Evolutionary conservation across 2,329 filamentous ascomycete species (phyloP).

Genomic region (Colletotrichum lentis): DNA sequence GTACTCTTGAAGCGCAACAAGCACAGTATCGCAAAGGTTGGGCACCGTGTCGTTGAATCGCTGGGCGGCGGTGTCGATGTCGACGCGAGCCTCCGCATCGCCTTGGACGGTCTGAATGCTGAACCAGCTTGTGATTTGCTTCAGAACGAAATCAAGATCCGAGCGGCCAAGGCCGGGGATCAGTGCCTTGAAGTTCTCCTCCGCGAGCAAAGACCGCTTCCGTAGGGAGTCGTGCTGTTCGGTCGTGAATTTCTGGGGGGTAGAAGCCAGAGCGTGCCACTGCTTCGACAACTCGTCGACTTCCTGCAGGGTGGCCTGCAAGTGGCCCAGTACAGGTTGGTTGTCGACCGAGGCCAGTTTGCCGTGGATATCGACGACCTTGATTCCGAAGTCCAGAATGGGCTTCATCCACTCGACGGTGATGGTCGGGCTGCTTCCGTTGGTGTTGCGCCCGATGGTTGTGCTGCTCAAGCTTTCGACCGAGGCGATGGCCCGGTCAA

Average conservation of each 20-base stretch:
- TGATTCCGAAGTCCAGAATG: constrained; percentile 69
- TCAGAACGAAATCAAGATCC: constrained; percentile 69
- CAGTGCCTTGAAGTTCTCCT: not conserved
- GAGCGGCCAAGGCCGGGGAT: constrained; percentile 51
- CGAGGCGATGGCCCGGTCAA: constrained; percentile 32
- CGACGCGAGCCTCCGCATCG: not conserved
- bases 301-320: constrained; percentile 60
- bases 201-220: constrained; percentile 20
- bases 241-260: constrained; percentile 63
- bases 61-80: constrained; percentile 41
- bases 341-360: constrained; percentile 67
- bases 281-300: constrained; percentile 56
- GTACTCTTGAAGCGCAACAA: constrained; percentile 81
- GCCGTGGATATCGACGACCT: constrained; percentile 71
- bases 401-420: constrained; percentile 69
- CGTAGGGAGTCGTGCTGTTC: constrained; percentile 53
- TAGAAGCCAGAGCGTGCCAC: constrained; percentile 53
- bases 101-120: not conserved
- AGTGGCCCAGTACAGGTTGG: constrained; percentile 51
- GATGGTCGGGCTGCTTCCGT: constrained; percentile 43
- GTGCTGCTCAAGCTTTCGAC: constrained; percentile 40
- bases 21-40: constrained; percentile 74
- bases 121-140: constrained; percentile 72
- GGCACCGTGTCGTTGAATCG: constrained; percentile 67
- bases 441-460: constrained; percentile 22